Conservation (phyloP, 352 stramenopile genomes). For the Globisporangium barbulae region DNA sequence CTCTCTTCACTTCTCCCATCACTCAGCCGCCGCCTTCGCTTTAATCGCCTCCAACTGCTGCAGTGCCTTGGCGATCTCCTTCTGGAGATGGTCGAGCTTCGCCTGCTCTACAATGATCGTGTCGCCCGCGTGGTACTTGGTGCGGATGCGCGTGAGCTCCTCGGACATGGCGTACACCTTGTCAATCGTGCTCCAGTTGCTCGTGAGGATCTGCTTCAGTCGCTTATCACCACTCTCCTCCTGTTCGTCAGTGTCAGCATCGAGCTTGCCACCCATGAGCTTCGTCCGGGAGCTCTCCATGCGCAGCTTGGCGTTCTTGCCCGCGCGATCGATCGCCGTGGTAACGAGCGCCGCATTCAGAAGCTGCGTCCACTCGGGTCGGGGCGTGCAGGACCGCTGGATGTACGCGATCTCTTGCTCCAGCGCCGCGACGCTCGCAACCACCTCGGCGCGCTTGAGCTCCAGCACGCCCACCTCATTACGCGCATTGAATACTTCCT, state of each 20-base stretch:
- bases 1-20: neutral
- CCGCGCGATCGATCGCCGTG: conserved; percentile 44
- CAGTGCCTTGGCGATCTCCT: conserved; percentile 51
- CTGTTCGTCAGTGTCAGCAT: conserved; percentile 12
- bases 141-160: conserved; percentile 50
- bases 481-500: conserved; percentile 64
- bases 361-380: conserved; percentile 62
- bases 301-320: conserved; percentile 31
- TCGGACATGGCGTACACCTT: conserved; percentile 52
- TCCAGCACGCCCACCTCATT: conserved; percentile 36
- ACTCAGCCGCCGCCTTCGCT: neutral
- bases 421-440: conserved; percentile 23
- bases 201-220: conserved; percentile 47
- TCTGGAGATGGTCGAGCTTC: conserved; percentile 55
- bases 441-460: conserved; percentile 20
- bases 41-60: conserved; percentile 48
- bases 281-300: conserved; percentile 22
- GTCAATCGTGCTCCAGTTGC: conserved; percentile 58
- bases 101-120: conserved; percentile 44
- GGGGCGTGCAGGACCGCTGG: conserved; percentile 55
- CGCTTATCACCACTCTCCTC: conserved; percentile 34
- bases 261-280: conserved; percentile 11
- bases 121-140: conserved; percentile 45
- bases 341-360: conserved; percentile 49
- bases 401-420: conserved; percentile 40